Base-by-base conservation (phyloP, 2,329 filamentous ascomycete species). In the Lecanicillium sp. region DNA sequence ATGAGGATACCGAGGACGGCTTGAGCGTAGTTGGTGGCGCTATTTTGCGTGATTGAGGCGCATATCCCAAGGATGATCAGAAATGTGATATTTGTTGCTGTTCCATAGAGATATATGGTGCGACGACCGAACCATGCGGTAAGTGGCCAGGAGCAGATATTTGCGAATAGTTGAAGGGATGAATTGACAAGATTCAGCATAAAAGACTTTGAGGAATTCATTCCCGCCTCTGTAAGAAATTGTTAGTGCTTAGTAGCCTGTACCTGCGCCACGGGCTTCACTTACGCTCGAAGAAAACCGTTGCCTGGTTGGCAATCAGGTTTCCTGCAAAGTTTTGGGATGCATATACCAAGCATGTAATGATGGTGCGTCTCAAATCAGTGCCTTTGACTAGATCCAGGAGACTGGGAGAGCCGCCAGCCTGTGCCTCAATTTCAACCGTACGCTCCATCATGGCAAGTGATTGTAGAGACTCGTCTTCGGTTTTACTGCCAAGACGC, bases 271-370 rank as follows among this genome's bases (percentile, higher is more conserved):
- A n/a, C n/a, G n/a, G n/a, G n/a, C n/a, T n/a, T n/a, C n/a, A n/a
- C 48, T 55, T 39, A 59, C 59, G 59, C 43, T 66, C 52, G 36
- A 79, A 79, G 58, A 79, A 79, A 55, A 71, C 79, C 35, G 72
- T 71, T 4, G 74, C 72, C 51, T 79, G 74, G 53, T 79, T 78
- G 50, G 74, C 74, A 46, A 79, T 78, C 30, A 78, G 51, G 51
- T 78, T 79, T 51, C 75, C 74, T 2, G 74, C 72, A 34, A 79
- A 59, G 50, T 78, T 77, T 56, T 78, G 74, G 15, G 74, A 66
- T 2, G 71, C 70, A 55, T 77, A 78, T 7, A 77, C 68, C 63
- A 66, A 58, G 49, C 71, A 76, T 4, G 72, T 69, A 43, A 78
- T 77, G 37, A 66, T 53, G 3, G 74, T 77, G 42, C 74, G 70